Conservation (phyloP, 2,329 filamentous ascomycete genomes). For the Microdochium bolleyi region DNA sequence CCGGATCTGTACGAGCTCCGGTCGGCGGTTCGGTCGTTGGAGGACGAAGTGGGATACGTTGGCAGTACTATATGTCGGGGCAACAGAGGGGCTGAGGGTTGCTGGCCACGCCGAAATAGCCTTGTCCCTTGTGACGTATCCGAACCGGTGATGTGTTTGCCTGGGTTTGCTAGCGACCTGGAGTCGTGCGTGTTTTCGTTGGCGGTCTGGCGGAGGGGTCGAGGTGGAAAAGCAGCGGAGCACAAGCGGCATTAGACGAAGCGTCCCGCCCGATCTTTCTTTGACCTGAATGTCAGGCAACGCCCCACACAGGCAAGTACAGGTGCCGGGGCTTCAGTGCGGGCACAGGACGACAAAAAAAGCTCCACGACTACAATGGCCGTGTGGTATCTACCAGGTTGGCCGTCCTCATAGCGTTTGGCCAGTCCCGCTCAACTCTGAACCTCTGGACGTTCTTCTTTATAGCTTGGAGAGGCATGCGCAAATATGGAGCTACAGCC, state of each 20-base stretch:
- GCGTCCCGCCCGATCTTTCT: background rate
- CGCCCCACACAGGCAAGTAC: background rate
- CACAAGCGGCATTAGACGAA: background rate
- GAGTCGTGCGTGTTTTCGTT: background rate
- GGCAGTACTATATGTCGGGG: background rate
- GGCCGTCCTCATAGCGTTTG: background rate
- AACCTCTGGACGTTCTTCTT: no score
- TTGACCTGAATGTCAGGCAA: background rate
- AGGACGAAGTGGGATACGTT: no score
- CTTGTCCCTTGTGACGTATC: slow-evolving; percentile 21
- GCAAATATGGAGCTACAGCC: no score
- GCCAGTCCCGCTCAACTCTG: no score
- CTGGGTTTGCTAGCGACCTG: background rate
- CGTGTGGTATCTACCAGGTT: background rate
- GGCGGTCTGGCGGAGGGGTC: background rate
- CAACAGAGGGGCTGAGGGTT: background rate
- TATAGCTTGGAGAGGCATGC: no score
- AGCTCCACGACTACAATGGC: background rate
- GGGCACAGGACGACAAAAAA: background rate
- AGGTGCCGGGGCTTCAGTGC: background rate
- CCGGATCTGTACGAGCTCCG: no score
- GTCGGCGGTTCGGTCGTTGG: no score
- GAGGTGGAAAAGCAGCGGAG: slow-evolving; percentile 1
- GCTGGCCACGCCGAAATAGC: background rate
- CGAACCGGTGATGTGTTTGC: slow-evolving; percentile 20